Evolutionary conservation across 805 yeast genomes (phyloP), one percentile per base, ranked within the genome.

Genomic region (Metschnikowia cerradonensis): DNA sequence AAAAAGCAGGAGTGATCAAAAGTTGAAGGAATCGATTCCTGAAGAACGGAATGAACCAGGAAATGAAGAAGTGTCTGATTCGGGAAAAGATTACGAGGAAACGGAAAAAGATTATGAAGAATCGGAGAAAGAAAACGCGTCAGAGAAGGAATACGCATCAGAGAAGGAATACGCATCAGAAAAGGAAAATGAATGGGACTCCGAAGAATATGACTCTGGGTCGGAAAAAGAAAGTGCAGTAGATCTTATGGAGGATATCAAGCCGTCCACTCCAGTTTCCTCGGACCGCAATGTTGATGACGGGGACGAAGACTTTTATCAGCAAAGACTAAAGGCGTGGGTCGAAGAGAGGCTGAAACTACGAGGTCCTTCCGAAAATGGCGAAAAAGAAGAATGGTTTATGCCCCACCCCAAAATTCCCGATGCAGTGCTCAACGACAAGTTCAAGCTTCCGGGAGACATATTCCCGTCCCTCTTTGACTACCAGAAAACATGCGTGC

Each of bases 401-500:
- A 78, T 78, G 59, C 87, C 94, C 0, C 96, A 90, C 67, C 97
- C 97, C 0, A 70, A 79, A 0, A 73, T 79, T 23, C 78, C 88
- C 0, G 97, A 90, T 65, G 91, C 96, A 0, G 74, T 79, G 6
- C 68, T 92, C 4, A 86, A 89, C 61, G 81, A 79, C 36, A 80
- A 78, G 7, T 90, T 85, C 66, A 78, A 71, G 52, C 73, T 94
- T 0, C 98, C 99, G 0, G 98, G 97, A 2, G 97, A 92, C 57
- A 83, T 94, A 0, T 90, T 86, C 66, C 84, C 94, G 0, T 78
- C 90, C 4, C 70, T 94, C 13, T 94, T 94, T 62, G 96, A 89
- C 56, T 94, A 94, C 65, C 99, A 94, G 61, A 88, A 88, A 60
- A 94, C 98, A 0, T 90, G 98, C 54, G 97, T 94, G 1, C 96